Conservation (phyloP, 345 rosid genomes). For the Reutealis trisperma region DNA sequence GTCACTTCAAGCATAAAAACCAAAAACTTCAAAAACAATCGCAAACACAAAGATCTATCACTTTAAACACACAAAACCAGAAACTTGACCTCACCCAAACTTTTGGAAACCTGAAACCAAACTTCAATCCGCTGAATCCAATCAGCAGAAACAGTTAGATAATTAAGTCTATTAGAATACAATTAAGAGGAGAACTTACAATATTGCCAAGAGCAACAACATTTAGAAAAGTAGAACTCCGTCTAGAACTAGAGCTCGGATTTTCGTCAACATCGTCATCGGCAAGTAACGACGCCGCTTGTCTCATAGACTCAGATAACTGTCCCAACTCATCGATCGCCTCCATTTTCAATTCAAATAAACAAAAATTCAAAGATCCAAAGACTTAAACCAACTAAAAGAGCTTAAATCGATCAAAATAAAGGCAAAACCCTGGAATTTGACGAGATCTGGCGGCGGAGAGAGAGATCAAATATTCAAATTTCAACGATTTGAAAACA, state of each 20-base stretch:
- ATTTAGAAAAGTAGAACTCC: constrained; percentile 26
- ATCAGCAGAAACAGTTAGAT: not conserved
- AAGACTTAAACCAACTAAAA: too few species aligned
- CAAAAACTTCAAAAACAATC: not conserved
- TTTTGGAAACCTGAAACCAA: too few species aligned
- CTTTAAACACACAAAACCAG: not conserved
- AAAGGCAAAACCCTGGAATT: not conserved
- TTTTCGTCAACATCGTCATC: constrained; percentile 27
- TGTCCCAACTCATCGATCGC: constrained; percentile 26
- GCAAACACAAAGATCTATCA: not conserved
- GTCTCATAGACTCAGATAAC: constrained; percentile 28
- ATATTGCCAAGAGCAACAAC: constrained; percentile 27
- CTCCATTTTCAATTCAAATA: constrained; percentile 15
- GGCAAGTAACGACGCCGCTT: constrained; percentile 27
- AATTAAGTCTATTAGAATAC: too few species aligned
- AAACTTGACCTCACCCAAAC: not conserved
- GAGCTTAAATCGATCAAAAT: not conserved
- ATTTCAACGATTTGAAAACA: not conserved
- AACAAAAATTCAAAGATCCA: not conserved
- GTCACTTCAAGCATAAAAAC: not conserved
- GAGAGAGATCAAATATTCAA: not conserved
- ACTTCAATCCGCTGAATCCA: not conserved
- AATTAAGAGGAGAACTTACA: constrained; percentile 13
- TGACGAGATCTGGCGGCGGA: not conserved
- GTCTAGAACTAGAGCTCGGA: constrained; percentile 6